phyloP scores from a whole-genome alignment of 306 rosid genomes.

The Alnus glutinosa region DNA sequence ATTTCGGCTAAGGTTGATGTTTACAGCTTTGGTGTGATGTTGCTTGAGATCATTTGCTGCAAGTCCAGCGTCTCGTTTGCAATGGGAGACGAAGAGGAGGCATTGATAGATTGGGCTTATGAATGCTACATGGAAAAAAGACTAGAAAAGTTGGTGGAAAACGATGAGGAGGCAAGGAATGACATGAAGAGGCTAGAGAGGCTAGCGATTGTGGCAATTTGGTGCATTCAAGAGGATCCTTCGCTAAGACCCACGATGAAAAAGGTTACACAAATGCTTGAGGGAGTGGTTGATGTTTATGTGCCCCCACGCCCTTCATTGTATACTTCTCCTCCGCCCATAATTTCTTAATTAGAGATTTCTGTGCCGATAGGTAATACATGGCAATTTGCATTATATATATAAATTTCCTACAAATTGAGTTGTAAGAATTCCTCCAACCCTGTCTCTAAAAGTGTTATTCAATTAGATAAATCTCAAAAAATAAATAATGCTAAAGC shows the following conservation, averaged over 20 bases:
- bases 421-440: no score
- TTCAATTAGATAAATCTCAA: no score
- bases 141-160: conserved; percentile 1
- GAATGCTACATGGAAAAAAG: neutral
- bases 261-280: no score
- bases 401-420: no score
- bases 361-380: neutral
- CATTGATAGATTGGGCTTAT: conserved; percentile 19
- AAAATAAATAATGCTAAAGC: no score
- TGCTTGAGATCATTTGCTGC: conserved; percentile 28
- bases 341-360: neutral
- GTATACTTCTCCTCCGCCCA: neutral
- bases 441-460: no score
- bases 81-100: conserved; percentile 18
- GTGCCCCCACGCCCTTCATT: conserved; percentile 30
- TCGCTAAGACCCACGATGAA: no score
- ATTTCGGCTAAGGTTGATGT: conserved; percentile 22
- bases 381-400: no score
- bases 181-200: conserved; percentile 6
- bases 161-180: conserved; percentile 28
- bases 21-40: conserved; percentile 28
- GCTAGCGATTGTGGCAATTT: no score
- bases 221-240: no score
- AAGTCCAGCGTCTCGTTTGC: conserved; percentile 4
- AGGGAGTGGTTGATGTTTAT: conserved; percentile 8